phyloP scores from a whole-genome alignment of 2,329 filamentous ascomycete genomes.

The Blumeria graminis region DNA sequence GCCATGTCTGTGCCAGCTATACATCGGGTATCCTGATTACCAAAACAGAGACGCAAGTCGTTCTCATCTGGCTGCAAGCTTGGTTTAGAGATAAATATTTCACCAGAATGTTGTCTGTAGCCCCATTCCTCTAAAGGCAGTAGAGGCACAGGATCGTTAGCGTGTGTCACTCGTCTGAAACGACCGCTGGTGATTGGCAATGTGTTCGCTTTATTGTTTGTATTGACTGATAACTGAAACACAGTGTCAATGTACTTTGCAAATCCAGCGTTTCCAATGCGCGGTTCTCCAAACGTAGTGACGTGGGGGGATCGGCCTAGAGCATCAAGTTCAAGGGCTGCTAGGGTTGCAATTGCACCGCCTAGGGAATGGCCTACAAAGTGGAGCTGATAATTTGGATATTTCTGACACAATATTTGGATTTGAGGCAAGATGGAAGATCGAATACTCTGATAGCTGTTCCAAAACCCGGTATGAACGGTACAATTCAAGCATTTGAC shows the following conservation, averaged over 20 bases:
- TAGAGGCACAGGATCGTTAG: constrained; percentile 68
- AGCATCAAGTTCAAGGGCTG: constrained; percentile 52
- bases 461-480: constrained; percentile 75
- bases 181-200: not conserved
- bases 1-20: constrained; percentile 27
- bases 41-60: constrained; percentile 49
- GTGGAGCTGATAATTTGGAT: constrained; percentile 50
- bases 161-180: constrained; percentile 66
- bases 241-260: constrained; percentile 14
- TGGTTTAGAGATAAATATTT: constrained; percentile 60
- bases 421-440: constrained; percentile 44
- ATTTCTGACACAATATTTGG: constrained; percentile 27
- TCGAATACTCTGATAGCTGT: constrained; percentile 59
- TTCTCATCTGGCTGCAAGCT: constrained; percentile 39
- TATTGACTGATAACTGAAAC: constrained; percentile 6
- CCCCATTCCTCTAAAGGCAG: constrained; percentile 76
- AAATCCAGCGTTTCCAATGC: constrained; percentile 32
- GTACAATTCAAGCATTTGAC: constrained; percentile 59
- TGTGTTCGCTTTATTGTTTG: not conserved
- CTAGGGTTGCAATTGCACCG: constrained; percentile 73
- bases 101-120: constrained; percentile 61
- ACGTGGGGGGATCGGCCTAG: constrained; percentile 53
- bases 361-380: constrained; percentile 76
- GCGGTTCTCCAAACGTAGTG: constrained; percentile 84
- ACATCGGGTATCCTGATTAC: constrained; percentile 46